A percentile compares a stretch with the other conserved stretches of the same genome.
Conservation (phyloP, 2,329 filamentous ascomycete species). For the Beauveria medogensis region DNA sequence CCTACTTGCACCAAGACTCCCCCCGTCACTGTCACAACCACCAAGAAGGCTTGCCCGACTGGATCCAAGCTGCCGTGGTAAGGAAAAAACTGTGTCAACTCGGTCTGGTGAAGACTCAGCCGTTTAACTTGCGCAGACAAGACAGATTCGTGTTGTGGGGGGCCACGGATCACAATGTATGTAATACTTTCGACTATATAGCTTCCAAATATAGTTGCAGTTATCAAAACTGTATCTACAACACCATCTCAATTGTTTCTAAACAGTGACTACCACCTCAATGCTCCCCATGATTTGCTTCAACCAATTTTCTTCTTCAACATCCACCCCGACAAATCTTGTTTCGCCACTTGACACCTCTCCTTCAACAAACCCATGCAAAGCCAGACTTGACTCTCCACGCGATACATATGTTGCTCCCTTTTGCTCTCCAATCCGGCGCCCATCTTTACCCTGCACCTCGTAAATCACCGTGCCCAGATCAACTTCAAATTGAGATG, state of each 20-base stretch:
- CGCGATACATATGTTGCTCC: neutral
- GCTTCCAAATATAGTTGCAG: neutral
- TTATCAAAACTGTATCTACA: neutral
- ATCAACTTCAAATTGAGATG: slow-evolving; percentile 8
- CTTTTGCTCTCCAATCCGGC: neutral
- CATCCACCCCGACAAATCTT: slow-evolving; percentile 4
- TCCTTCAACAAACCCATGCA: neutral
- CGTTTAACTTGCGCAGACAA: neutral
- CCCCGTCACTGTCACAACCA: slow-evolving; percentile 7
- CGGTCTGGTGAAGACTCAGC: too few species aligned
- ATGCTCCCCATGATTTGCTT: neutral
- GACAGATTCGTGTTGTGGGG: neutral
- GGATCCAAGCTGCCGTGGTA: slow-evolving; percentile 11
- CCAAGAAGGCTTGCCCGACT: slow-evolving; percentile 8
- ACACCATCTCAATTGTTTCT: neutral
- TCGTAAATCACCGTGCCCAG: slow-evolving; percentile 5
- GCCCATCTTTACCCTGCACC: slow-evolving; percentile 1
- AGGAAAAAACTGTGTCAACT: neutral
- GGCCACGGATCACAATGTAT: neutral
- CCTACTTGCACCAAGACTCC: slow-evolving; percentile 7
- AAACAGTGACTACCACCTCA: neutral
- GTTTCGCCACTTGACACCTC: neutral
- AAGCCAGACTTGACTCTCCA: neutral
- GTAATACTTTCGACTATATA: neutral
- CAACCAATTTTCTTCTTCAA: slow-evolving; percentile 7